Evolutionary conservation across 2,329 filamentous ascomycete species (phyloP).

Genomic region (Phialophora chinensis): DNA sequence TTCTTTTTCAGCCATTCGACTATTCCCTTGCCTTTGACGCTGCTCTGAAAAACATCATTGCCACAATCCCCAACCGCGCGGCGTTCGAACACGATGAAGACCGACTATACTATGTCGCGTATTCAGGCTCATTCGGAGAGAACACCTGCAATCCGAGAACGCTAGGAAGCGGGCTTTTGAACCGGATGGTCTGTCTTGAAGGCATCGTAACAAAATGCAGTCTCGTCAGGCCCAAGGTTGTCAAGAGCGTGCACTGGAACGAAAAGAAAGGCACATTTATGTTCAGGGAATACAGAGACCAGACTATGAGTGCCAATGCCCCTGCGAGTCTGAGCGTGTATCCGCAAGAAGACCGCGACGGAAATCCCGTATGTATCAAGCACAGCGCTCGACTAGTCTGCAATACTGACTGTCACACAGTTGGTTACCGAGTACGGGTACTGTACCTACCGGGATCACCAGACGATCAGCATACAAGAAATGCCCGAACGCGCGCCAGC

Average conservation of each 20-base stretch:
- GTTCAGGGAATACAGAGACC: slow-evolving; percentile 88
- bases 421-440: slow-evolving; percentile 95
- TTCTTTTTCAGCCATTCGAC: slow-evolving; percentile 87
- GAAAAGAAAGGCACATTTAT: slow-evolving; percentile 85
- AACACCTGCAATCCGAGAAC: slow-evolving; percentile 94
- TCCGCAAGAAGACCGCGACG: slow-evolving; percentile 89
- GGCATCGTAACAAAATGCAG: slow-evolving; percentile 97
- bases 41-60: slow-evolving; percentile 86
- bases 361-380: slow-evolving; percentile 69
- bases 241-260: slow-evolving; percentile 97
- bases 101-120: slow-evolving; percentile 91
- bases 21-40: slow-evolving; percentile 86
- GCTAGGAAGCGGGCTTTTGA: slow-evolving; percentile 84
- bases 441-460: slow-evolving; percentile 93
- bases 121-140: slow-evolving; percentile 92
- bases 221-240: slow-evolving; percentile 92
- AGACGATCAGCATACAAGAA: slow-evolving; percentile 97
- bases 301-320: slow-evolving; percentile 91
- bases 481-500: slow-evolving; percentile 97
- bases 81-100: slow-evolving; percentile 78
- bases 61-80: slow-evolving; percentile 76
- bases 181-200: slow-evolving; percentile 96
- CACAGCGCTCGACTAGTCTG: slow-evolving; percentile 14
- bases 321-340: slow-evolving; percentile 90
- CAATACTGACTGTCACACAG: slow-evolving; percentile 43